Evolutionary conservation across 1,284 basidiomycete genomes (phyloP).

Genomic region (Marasmius fiardii): DNA sequence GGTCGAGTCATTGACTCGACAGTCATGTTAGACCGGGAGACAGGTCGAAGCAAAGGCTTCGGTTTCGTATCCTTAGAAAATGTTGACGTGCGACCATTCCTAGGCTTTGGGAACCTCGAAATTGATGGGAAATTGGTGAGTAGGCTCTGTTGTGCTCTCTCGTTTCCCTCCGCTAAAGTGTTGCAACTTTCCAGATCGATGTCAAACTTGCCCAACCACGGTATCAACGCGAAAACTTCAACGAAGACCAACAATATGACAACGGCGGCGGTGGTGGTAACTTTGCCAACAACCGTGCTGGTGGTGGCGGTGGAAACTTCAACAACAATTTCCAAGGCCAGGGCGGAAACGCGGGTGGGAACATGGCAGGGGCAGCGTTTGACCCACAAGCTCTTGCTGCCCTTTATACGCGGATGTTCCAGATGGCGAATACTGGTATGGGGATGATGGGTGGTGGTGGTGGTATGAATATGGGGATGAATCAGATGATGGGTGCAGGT

Average conservation of each 20-base stretch:
- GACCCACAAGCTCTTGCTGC: conserved; percentile 79
- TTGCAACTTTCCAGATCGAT: conserved; percentile 65
- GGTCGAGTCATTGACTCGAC: conserved; percentile 96
- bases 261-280: conserved; percentile 13
- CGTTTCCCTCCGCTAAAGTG: conserved; percentile 4
- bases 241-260: conserved; percentile 19
- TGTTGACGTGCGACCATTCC: conserved; percentile 79
- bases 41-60: conserved; percentile 93
- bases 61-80: conserved; percentile 97
- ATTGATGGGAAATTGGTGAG: conserved; percentile 90
- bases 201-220: conserved; percentile 92
- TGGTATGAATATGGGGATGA: conserved; percentile 1
- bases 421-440: conserved; percentile 49
- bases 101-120: conserved; percentile 82
- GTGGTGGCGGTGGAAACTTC: conserved; percentile 19
- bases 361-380: conserved; percentile 40
- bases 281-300: conserved; percentile 21
- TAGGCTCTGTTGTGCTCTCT: conserved; percentile 9
- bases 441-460: conserved; percentile 34
- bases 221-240: conserved; percentile 57
- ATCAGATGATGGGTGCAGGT: background rate
- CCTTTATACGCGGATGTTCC: conserved; percentile 82
- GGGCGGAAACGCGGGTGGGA: background rate
- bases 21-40: conserved; percentile 98
- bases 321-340: conserved; percentile 12